A percentile compares a stretch with the other conserved stretches of the same genome.
phyloP scores from a whole-genome alignment of 352 stramenopile genomes.

The Pythium coloratum region DNA sequence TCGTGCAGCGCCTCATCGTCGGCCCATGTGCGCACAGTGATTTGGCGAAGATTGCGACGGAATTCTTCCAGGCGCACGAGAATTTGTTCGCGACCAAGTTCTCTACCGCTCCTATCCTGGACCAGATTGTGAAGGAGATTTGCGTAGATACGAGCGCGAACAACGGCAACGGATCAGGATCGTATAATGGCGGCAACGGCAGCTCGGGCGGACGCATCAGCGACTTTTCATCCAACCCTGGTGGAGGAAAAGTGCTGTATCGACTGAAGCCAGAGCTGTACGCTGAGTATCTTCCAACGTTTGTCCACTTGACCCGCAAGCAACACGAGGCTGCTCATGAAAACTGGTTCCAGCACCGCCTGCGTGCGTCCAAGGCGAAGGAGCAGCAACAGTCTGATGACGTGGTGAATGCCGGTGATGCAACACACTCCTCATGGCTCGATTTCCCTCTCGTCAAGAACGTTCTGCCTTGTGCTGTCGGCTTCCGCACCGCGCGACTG shows the following conservation, averaged over 20 bases:
- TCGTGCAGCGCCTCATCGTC: slow-evolving; percentile 80
- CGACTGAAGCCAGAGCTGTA: slow-evolving; percentile 79
- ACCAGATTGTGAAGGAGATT: slow-evolving; percentile 81
- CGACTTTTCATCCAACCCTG: slow-evolving; percentile 30
- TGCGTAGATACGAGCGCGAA: slow-evolving; percentile 33
- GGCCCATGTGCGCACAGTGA: slow-evolving; percentile 82
- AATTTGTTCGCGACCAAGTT: slow-evolving; percentile 76
- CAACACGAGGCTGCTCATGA: slow-evolving; percentile 87
- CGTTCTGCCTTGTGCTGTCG: slow-evolving; percentile 64
- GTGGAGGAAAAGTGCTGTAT: slow-evolving; percentile 68
- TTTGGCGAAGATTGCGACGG: slow-evolving; percentile 80
- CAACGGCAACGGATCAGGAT: background rate
- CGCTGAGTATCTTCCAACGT: slow-evolving; percentile 84
- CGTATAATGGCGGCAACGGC: background rate
- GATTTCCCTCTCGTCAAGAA: slow-evolving; percentile 85
- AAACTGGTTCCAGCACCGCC: slow-evolving; percentile 83
- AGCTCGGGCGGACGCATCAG: slow-evolving; percentile 17
- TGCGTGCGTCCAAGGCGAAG: slow-evolving; percentile 64
- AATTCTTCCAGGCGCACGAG: slow-evolving; percentile 79
- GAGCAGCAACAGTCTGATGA: slow-evolving; percentile 57
- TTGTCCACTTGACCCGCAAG: slow-evolving; percentile 85
- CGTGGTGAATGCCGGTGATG: slow-evolving; percentile 42
- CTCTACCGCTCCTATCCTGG: slow-evolving; percentile 59
- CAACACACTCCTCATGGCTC: slow-evolving; percentile 77
- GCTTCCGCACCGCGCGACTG: slow-evolving; percentile 55